phyloP scores from a whole-genome alignment of 371 early-diverging fungal genomes.

The Mucor plumbeus region DNA sequence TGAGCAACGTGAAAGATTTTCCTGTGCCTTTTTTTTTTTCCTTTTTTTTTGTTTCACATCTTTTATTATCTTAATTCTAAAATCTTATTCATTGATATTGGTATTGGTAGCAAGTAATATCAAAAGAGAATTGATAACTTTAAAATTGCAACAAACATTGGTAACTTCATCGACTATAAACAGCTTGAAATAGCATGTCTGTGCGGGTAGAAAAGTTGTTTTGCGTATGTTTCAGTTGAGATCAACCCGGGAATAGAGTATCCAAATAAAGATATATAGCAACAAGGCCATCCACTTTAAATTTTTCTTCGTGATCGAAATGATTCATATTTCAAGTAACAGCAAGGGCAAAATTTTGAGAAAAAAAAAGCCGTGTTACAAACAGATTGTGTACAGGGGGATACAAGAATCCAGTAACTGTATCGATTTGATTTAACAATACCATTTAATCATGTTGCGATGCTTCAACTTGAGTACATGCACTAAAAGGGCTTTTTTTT shows the following conservation, averaged over 20 bases:
- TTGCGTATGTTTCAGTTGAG: background rate
- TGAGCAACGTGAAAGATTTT: too few relatives aligned
- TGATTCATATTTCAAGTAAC: too few relatives aligned
- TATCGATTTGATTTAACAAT: background rate
- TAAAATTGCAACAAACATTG: too few relatives aligned
- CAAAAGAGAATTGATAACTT: too few relatives aligned
- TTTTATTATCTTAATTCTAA: too few relatives aligned
- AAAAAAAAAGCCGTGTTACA: background rate
- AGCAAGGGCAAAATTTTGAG: background rate
- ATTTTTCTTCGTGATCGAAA: too few relatives aligned
- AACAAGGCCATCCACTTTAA: background rate
- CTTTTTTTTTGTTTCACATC: too few relatives aligned
- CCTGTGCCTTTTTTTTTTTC: too few relatives aligned
- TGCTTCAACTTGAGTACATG: background rate
- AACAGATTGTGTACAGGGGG: background rate
- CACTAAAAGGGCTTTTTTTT: too few relatives aligned
- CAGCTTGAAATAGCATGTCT: background rate
- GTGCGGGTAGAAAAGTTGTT: background rate
- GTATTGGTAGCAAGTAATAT: too few relatives aligned
- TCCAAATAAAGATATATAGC: constrained; percentile 1
- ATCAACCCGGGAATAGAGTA: background rate
- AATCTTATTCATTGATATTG: too few relatives aligned
- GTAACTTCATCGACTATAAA: too few relatives aligned
- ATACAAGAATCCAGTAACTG: background rate
- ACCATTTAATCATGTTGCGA: background rate